These are phyloP conservation scores for Phlyctochytrium planicorne DNA, from an alignment of 192 early-diverging fungal genomes.

Conservation along the genomic window DNA sequence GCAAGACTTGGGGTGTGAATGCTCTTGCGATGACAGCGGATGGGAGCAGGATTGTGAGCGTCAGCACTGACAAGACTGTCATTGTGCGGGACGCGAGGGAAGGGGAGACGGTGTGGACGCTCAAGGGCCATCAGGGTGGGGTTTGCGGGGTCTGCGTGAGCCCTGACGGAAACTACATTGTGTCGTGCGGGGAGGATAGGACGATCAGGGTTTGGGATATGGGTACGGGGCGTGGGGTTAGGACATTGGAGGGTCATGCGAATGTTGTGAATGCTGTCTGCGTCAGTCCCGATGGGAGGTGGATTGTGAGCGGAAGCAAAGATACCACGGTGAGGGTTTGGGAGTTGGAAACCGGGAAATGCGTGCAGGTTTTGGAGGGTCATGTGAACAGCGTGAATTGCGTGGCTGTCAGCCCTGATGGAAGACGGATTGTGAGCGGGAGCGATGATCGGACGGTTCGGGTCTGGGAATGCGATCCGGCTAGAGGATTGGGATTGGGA, in stretches of 20 bases:
- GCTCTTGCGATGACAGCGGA: slow-evolving; percentile 15
- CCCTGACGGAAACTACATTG: slow-evolving; percentile 8
- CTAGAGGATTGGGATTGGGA: neutral
- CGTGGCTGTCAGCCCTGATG: slow-evolving; percentile 12
- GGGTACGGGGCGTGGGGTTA: slow-evolving; percentile 14
- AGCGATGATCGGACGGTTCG: slow-evolving; percentile 21
- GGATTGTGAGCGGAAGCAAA: slow-evolving; percentile 20
- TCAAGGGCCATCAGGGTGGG: neutral
- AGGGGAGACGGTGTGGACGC: neutral
- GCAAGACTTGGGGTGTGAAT: slow-evolving; percentile 18
- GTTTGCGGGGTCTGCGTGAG: slow-evolving; percentile 1
- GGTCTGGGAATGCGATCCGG: slow-evolving; percentile 20
- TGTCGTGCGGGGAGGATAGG: slow-evolving; percentile 14
- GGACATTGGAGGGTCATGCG: slow-evolving; percentile 29
- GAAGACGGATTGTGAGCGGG: slow-evolving; percentile 10
- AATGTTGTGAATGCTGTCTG: slow-evolving; percentile 15
- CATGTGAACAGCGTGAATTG: slow-evolving; percentile 12
- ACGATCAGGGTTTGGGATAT: slow-evolving; percentile 22
- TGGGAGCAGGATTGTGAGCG: slow-evolving; percentile 15
- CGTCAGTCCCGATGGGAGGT: slow-evolving; percentile 12
- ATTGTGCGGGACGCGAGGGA: neutral
- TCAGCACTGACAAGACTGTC: neutral
- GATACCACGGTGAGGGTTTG: slow-evolving; percentile 23
- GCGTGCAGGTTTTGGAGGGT: slow-evolving; percentile 5
- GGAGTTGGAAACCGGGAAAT: slow-evolving; percentile 9